These are phyloP conservation scores for Carex arenaria DNA, from an alignment of 202 grass and related monocot genomes.

Conservation along the genomic window DNA sequence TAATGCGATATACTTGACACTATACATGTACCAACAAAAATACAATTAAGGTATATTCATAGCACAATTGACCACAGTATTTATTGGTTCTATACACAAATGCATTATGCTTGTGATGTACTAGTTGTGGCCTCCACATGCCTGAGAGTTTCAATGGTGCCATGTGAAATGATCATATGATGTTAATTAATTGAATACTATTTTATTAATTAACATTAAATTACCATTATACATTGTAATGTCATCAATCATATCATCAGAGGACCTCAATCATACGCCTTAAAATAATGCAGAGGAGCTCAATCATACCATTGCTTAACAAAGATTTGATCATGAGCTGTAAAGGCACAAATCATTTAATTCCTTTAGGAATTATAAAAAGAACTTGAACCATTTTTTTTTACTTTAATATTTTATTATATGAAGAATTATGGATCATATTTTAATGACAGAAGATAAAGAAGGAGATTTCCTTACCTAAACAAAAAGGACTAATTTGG, in stretches of 20 bases:
- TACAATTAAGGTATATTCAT: neutral
- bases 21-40: neutral
- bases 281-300: slow-evolving; percentile 7
- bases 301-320: slow-evolving; percentile 21
- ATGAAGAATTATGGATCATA: neutral
- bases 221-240: slow-evolving; percentile 15
- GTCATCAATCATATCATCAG: neutral
- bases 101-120: neutral
- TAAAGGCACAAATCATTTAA: slow-evolving; percentile 18
- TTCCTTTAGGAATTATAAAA: slow-evolving; percentile 1
- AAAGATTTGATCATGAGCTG: slow-evolving; percentile 26
- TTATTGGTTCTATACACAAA: neutral
- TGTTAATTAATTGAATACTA: slow-evolving; percentile 5
- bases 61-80: neutral
- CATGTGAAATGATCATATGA: slow-evolving; percentile 27
- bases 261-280: slow-evolving; percentile 11
- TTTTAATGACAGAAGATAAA: slow-evolving; percentile 5
- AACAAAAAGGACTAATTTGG: neutral
- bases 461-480: neutral
- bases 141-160: neutral
- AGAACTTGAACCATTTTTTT: neutral
- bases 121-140: slow-evolving; percentile 2
- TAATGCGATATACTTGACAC: no score
- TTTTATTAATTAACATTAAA: slow-evolving; percentile 15
- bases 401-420: neutral